phyloP scores from a whole-genome alignment of 345 rosid genomes.

The Odontarrhena argentea region DNA sequence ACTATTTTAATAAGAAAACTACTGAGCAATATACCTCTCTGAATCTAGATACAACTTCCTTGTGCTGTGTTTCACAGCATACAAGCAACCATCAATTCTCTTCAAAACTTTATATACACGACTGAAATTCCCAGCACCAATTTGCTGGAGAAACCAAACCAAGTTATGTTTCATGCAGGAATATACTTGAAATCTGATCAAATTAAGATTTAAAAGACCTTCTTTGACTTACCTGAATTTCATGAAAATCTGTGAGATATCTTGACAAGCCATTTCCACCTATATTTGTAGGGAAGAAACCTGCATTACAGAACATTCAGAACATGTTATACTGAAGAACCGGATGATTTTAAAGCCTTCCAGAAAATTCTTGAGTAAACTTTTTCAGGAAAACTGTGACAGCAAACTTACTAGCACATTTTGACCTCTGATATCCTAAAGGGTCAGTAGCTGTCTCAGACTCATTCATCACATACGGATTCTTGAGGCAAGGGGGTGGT shows the following conservation, averaged over 20 bases:
- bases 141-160: conserved; percentile 56
- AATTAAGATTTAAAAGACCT: neutral
- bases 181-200: neutral
- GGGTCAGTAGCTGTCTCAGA: conserved; percentile 63
- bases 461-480: conserved; percentile 70
- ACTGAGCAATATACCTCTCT: conserved; percentile 60
- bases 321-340: conserved; percentile 10
- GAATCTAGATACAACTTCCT: conserved; percentile 67
- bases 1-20: neutral
- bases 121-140: conserved; percentile 90
- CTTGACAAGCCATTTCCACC: conserved; percentile 95
- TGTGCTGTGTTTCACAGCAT: conserved; percentile 84
- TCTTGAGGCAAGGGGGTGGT: conserved; percentile 95
- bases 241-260: conserved; percentile 89
- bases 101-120: conserved; percentile 83
- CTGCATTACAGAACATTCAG: conserved; percentile 45
- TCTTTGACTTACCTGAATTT: conserved; percentile 64
- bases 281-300: conserved; percentile 55
- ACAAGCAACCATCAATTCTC: conserved; percentile 95
- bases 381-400: neutral
- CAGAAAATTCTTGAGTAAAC: neutral
- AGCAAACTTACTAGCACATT: conserved; percentile 68
- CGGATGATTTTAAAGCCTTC: neutral
- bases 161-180: neutral
- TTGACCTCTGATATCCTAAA: conserved; percentile 77